These are phyloP conservation scores for Yamagishiella unicocca DNA, from an alignment of 139 green algal species.

Conservation along the genomic window DNA sequence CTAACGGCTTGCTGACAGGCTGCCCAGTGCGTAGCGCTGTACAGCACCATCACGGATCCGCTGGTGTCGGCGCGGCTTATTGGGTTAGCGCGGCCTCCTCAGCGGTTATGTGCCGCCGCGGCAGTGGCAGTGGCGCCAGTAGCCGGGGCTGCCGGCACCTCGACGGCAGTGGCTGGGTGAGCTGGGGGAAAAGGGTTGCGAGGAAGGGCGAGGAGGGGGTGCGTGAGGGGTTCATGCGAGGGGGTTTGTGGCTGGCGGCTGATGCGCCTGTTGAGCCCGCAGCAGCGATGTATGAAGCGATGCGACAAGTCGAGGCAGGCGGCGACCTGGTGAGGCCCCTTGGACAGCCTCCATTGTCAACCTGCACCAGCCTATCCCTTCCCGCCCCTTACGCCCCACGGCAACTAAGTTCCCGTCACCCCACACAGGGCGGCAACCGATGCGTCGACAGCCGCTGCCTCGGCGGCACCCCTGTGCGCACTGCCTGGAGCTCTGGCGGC, in stretches of 20 bases:
- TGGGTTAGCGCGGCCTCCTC: conserved; percentile 49
- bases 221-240: not conserved
- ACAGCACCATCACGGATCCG: conserved; percentile 51
- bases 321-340: no score
- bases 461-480: not conserved
- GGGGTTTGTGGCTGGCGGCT: no score
- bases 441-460: no score
- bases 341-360: no score
- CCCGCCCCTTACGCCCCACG: no score
- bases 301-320: no score
- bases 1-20: not conserved
- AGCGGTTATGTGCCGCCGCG: not conserved
- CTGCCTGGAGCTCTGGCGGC: not conserved
- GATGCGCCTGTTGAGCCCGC: no score
- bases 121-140: not conserved
- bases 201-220: not conserved
- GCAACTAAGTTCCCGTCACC: no score
- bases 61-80: conserved; percentile 56
- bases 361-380: no score
- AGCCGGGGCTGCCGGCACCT: not conserved
- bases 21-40: conserved; percentile 53
- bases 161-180: not conserved
- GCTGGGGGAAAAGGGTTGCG: not conserved
- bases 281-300: no score
- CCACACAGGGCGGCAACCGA: no score